A percentile compares a stretch with the other conserved stretches of the same genome.
Evolutionary conservation across 1,139 yeast genomes (phyloP).

Genomic region (Candida sojae): DNA sequence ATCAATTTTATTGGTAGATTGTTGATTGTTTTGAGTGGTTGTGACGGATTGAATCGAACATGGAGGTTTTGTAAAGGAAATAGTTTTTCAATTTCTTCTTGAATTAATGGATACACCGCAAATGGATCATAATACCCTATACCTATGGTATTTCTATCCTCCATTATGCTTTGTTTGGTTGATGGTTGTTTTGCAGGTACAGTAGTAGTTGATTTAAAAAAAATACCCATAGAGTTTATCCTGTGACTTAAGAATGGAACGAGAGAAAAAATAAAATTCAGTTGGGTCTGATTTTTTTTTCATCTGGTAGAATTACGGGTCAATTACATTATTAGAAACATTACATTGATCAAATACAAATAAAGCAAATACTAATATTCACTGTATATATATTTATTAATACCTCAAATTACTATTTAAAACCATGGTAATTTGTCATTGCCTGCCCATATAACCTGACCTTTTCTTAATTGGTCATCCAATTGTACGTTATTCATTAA

Average conservation of each 20-base stretch:
- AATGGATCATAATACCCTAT: slow-evolving; percentile 89
- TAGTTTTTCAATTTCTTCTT: slow-evolving; percentile 49
- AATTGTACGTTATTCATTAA: slow-evolving; percentile 26
- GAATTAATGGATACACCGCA: slow-evolving; percentile 58
- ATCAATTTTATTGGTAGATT: slow-evolving; percentile 56
- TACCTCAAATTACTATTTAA: too few species aligned
- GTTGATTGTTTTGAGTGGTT: slow-evolving; percentile 69
- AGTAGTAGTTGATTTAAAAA: too few species aligned
- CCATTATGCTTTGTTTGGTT: not conserved
- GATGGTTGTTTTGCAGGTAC: too few species aligned
- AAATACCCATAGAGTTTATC: too few species aligned
- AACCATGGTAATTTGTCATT: slow-evolving; percentile 51
- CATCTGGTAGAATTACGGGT: too few species aligned
- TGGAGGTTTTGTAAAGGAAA: slow-evolving; percentile 76
- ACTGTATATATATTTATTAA: too few species aligned
- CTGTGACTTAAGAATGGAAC: too few species aligned
- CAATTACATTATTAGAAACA: too few species aligned
- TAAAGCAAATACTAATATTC: too few species aligned
- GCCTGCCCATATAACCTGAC: slow-evolving; percentile 43
- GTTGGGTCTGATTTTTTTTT: too few species aligned
- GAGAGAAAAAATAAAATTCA: too few species aligned
- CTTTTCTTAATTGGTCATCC: slow-evolving; percentile 24
- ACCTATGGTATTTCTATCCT: slow-evolving; percentile 26
- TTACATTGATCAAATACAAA: too few species aligned
- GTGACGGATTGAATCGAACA: slow-evolving; percentile 64